phyloP scores from a whole-genome alignment of 768 basidiomycete species.

The Naematelia encephala region DNA sequence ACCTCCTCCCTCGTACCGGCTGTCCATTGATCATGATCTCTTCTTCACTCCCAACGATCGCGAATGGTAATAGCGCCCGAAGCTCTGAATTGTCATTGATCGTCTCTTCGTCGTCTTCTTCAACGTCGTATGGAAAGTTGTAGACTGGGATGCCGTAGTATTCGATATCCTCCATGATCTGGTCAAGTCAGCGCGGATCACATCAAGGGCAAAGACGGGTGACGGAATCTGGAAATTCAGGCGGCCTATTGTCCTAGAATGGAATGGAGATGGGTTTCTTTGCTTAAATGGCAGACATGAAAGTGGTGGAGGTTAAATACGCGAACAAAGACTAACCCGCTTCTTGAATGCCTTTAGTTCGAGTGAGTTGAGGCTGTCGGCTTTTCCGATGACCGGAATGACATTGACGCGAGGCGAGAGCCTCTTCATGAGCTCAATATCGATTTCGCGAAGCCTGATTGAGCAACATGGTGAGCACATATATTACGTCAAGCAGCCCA shows the following conservation, averaged over 20 bases:
- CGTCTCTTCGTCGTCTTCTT: conserved; percentile 99
- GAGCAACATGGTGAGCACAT: not conserved
- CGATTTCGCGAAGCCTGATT: conserved; percentile 79
- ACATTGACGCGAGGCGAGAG: conserved; percentile 97
- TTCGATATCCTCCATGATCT: conserved; percentile 99
- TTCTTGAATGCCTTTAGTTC: conserved; percentile 96
- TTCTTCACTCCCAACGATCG: conserved; percentile 94
- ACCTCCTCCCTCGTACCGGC: conserved; percentile 85
- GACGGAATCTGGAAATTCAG: not conserved
- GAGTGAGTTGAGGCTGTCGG: conserved; percentile 87
- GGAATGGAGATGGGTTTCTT: conserved; percentile 30
- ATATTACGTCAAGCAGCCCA: not conserved
- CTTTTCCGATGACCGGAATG: conserved; percentile 94
- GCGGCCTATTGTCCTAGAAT: not conserved
- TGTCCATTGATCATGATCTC: conserved; percentile 86
- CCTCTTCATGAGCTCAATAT: conserved; percentile 97
- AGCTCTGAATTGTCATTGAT: conserved; percentile 96
- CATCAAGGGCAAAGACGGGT: not conserved
- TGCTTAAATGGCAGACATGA: too few species aligned
- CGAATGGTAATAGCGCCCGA: conserved; percentile 87
- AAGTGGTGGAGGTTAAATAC: conserved; percentile 2
- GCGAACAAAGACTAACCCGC: conserved; percentile 60
- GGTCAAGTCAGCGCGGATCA: conserved; percentile 2
- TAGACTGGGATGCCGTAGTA: conserved; percentile 97
- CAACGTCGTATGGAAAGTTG: conserved; percentile 99